Percentiles rank a stretch among this genome's conserved stretches.
Evolutionary conservation across 192 early-diverging fungal genomes (phyloP).

Genomic region (Gamsiella multidivaricata): DNA sequence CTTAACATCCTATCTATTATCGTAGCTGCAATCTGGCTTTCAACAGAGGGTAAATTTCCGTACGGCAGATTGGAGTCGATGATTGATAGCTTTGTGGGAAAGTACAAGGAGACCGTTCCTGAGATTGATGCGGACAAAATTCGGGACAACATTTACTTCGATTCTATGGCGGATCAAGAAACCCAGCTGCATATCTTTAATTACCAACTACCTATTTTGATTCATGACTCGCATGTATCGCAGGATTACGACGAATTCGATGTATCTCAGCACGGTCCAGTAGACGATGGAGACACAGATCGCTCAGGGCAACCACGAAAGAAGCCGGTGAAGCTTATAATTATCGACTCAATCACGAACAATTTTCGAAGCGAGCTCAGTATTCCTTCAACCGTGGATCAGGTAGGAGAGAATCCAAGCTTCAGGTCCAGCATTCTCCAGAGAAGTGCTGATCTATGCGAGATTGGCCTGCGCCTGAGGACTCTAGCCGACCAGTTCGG

Average conservation of each 20-base stretch:
- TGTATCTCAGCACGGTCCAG: not conserved
- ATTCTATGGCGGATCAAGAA: constrained; percentile 75
- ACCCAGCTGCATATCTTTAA: constrained; percentile 77
- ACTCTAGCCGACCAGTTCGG: constrained; percentile 69
- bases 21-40: constrained; percentile 71
- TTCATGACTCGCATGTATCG: constrained; percentile 22
- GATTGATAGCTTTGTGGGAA: constrained; percentile 27
- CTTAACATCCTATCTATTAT: constrained; percentile 8
- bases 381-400: not conserved
- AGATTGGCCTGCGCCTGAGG: constrained; percentile 72
- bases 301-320: constrained; percentile 56
- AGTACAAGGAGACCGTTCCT: constrained; percentile 29
- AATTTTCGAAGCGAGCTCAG: constrained; percentile 69
- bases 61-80: constrained; percentile 68
- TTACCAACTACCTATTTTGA: constrained; percentile 78
- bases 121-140: constrained; percentile 29
- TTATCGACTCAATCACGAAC: constrained; percentile 89
- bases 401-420: not conserved
- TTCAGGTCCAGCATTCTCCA: constrained; percentile 43
- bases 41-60: constrained; percentile 80
- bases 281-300: not conserved
- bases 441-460: constrained; percentile 64
- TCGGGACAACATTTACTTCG: constrained; percentile 68
- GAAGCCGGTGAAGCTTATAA: constrained; percentile 72
- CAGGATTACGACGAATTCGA: not conserved